Evolutionary conservation across 2,329 filamentous ascomycete genomes (phyloP), one percentile per base, ranked within the genome.

Genomic region (Proliferodiscus dingleyae): DNA sequence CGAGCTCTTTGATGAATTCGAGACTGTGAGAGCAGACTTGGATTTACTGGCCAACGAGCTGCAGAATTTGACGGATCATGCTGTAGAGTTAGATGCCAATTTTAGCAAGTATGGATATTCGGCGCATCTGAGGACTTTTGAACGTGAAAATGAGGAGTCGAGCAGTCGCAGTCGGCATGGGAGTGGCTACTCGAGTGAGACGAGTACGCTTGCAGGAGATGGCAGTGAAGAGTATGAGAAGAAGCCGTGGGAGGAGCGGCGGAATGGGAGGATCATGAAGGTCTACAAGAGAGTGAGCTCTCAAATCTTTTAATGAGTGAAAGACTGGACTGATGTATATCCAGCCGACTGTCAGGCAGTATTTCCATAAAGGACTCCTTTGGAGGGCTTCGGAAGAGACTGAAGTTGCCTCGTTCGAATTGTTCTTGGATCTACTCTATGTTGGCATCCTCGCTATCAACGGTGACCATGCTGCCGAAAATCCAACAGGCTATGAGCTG

Each of bases 361-460:
- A 83, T 64, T 83, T 83, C 55, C 79, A 84, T 59, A 77, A 78
- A 47, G 80, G 79, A 0, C 68, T 84, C 10, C 63, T 85, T 6
- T 84, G 80, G 80, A 69, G 81, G 40, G 74, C 78, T 2, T 71
- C 71, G 6, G 73, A 75, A 41, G 66, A 70, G 16, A 77, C 79
- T n/a, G 73, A 82, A 61, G 78, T 83, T 5, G 77, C 77, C 52
- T 74, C 71, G 13, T 83, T 82, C 56, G 81, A 84, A 60, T 71
- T 85, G 1, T 83, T 83, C 55, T 72, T 82, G 10, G 81, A 83
- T 55, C 67, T 83, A 28, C 69, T 82, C 29, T 82, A 81, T 49
- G 69, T 59, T 28, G 53, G 51, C 15, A 83, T 84, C 49, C 74
- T 84, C 39, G 78, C 80, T 22, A 72, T 80, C 55, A 79, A 81